Base-by-base conservation (phyloP, 2,329 filamentous ascomycete species). In the Diaporthe vexans region DNA sequence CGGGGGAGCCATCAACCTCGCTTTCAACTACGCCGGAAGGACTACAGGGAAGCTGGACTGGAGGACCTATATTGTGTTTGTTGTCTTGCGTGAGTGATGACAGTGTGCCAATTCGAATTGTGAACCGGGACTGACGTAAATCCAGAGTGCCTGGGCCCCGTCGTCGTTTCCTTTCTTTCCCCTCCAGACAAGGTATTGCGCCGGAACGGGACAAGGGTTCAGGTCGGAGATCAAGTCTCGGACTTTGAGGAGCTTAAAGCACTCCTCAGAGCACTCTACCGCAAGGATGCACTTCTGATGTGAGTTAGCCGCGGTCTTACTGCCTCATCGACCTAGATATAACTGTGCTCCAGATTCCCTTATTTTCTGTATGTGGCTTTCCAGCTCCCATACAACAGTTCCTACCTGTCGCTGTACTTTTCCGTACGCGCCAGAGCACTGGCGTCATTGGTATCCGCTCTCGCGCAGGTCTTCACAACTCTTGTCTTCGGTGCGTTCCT, bases 21-120 rank as follows among this genome's bases (percentile, higher is more conserved):
- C 75, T 5, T 76, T 76, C 29, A 76, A 80, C 43, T 77, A 77
- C n/a, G 74, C 75, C 26, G 78, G 78, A 3, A 73, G 67, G 37
- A 61, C 48, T 4, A 78, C 78, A 0, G 78, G 78, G 24, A 80
- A 80, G 40, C 48, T 79, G n/a, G 74, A 79, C 40, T 80, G 78
- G 78, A 77, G 76, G 52, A 79, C 78, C 0, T 79, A 79, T 46
- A 79, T 80, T 59, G 78, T 80, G 0, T 79, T 79, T 40, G 77
- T 80, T 0, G 78, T 78, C 17, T 68, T 80, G 35, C 79, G 78
- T 80, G 73, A 69, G 78, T 75, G 26, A 40, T 10, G 8, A 33
- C 29, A 33, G 29, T 33, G 5, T 33, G n/a, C n/a, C 4, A n/a
- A 8, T 10, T 24, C 7, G 29, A 33, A 9, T 4, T 11, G 21